phyloP scores from a whole-genome alignment of 108 stramenopile genomes.

The Skeletonema grethae region DNA sequence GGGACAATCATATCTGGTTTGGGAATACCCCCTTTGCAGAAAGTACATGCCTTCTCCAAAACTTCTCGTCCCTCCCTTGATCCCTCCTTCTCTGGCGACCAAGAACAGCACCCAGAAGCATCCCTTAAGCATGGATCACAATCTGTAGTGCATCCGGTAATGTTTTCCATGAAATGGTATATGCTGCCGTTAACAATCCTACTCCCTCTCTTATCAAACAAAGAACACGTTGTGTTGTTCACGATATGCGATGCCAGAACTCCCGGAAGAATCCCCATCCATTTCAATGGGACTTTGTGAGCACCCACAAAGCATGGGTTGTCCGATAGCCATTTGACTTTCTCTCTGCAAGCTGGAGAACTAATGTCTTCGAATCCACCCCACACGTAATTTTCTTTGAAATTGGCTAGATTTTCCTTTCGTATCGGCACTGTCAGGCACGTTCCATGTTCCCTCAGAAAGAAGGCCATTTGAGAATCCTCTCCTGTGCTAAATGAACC shows the following conservation, averaged over 20 bases:
- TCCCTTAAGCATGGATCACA: constrained; percentile 28
- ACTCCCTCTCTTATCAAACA: constrained; percentile 16
- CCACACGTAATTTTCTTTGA: constrained; percentile 3
- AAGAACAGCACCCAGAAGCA: constrained; percentile 6
- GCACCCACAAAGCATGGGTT: constrained; percentile 18
- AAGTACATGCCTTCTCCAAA: too few relatives aligned
- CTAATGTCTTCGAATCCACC: constrained; percentile 9
- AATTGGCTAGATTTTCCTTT: background rate
- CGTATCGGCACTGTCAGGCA: constrained; percentile 10
- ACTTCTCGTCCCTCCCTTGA: too few relatives aligned
- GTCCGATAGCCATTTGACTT: background rate
- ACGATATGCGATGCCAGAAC: constrained; percentile 11
- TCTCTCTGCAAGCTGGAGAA: background rate
- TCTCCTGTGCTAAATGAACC: constrained; percentile 1
- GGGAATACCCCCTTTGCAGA: too few relatives aligned
- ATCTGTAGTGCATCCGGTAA: background rate
- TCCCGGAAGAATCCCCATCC: constrained; percentile 10
- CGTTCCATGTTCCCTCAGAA: constrained; percentile 17
- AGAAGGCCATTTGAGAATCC: constrained; percentile 18
- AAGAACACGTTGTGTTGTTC: constrained; percentile 8
- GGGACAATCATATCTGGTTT: too few relatives aligned
- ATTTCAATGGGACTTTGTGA: constrained; percentile 14
- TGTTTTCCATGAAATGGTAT: constrained; percentile 6
- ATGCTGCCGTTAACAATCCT: constrained; percentile 20
- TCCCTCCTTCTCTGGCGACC: too few relatives aligned